Evolutionary conservation across 768 basidiomycete genomes (phyloP).

Genomic region (Phlebiopsis gigantea): DNA sequence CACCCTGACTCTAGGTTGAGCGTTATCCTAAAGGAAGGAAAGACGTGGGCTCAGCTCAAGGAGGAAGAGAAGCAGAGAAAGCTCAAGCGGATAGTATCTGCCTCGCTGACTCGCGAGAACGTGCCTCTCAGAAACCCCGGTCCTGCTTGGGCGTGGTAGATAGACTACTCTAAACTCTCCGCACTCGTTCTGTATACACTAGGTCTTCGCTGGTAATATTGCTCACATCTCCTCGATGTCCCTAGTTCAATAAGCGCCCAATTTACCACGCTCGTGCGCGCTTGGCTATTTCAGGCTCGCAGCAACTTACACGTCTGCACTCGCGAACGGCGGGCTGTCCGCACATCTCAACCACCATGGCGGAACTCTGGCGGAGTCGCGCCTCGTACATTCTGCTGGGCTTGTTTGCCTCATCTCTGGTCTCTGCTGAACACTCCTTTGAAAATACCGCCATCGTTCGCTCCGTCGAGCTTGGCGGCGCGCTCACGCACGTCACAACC

Average conservation of each 20-base stretch:
- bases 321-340: constrained; percentile 12
- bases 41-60: constrained; percentile 64
- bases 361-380: constrained; percentile 38
- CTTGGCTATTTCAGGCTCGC: constrained; percentile 10
- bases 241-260: constrained; percentile 6
- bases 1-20: constrained; percentile 73
- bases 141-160: constrained; percentile 76
- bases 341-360: constrained; percentile 35
- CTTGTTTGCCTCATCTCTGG: constrained; percentile 35
- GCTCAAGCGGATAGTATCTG: constrained; percentile 73
- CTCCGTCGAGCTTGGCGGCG: constrained; percentile 84
- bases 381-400: constrained; percentile 41
- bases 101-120: constrained; percentile 76
- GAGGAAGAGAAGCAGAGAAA: constrained; percentile 59
- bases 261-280: constrained; percentile 4
- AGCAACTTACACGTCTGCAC: constrained; percentile 16
- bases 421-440: constrained; percentile 49
- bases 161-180: constrained; percentile 1
- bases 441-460: constrained; percentile 90
- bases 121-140: constrained; percentile 70
- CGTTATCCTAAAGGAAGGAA: constrained; percentile 77
- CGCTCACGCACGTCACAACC: constrained; percentile 83
- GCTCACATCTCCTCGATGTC: neutral
- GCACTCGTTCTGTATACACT: too few relatives aligned
- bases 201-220: neutral